Evolutionary conservation across 106 monocot genomes (phyloP).

Genomic region (Apostasia ramifera): DNA sequence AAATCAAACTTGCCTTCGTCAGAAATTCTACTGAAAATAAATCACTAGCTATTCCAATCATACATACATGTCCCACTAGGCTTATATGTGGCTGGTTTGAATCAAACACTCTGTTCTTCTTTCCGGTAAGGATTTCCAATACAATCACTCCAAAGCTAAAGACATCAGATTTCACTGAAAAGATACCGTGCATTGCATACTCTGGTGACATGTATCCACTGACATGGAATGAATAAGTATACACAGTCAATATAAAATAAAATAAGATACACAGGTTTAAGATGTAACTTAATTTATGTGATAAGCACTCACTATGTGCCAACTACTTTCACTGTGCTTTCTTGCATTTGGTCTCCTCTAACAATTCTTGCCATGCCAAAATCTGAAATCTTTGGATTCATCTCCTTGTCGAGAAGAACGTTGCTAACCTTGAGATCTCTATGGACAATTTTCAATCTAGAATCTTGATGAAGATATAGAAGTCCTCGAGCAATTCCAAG

Average conservation of each 20-base stretch:
- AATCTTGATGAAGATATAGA: conserved; percentile 36
- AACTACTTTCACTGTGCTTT: conserved; percentile 24
- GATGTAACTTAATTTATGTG: neutral
- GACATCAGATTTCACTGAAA: conserved; percentile 28
- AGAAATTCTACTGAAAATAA: neutral
- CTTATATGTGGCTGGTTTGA: neutral
- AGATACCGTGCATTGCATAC: conserved; percentile 23
- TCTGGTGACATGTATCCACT: conserved; percentile 33
- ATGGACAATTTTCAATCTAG: conserved; percentile 21
- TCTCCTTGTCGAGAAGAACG: conserved; percentile 26
- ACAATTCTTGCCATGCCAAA: conserved; percentile 34
- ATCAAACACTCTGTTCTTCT: conserved; percentile 14
- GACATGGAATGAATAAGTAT: neutral
- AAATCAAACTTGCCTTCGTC: neutral
- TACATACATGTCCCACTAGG: conserved; percentile 22
- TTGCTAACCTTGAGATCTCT: conserved; percentile 30
- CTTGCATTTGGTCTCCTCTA: conserved; percentile 13
- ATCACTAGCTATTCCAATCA: neutral
- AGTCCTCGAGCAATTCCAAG: conserved; percentile 32
- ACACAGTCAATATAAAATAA: neutral
- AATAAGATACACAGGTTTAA: neutral
- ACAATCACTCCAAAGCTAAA: conserved; percentile 32
- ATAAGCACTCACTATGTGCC: conserved; percentile 27
- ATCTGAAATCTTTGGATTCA: conserved; percentile 38
- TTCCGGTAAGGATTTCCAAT: conserved; percentile 25